These are phyloP conservation scores for Penicillium parvum DNA, from an alignment of 495 filamentous ascomycete genomes.

Conservation along the genomic window DNA sequence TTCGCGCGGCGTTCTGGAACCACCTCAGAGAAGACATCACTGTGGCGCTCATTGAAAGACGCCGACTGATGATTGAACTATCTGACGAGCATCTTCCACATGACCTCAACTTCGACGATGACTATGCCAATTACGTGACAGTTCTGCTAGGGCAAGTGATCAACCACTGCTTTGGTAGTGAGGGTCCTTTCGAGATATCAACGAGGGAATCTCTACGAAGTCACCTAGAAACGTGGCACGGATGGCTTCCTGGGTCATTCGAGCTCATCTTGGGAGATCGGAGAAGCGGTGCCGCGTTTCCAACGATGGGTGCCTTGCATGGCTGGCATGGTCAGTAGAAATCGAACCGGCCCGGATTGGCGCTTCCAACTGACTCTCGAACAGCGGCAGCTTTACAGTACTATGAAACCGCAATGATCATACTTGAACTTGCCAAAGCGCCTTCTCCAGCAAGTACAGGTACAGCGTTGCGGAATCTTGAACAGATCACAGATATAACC, in stretches of 20 bases:
- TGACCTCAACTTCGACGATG: slow-evolving; percentile 13
- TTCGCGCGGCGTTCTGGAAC: slow-evolving; percentile 35
- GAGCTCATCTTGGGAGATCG: slow-evolving; percentile 15
- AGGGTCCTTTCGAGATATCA: neutral
- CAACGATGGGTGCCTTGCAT: slow-evolving; percentile 18
- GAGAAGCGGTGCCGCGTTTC: slow-evolving; percentile 10
- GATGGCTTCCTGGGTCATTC: slow-evolving; percentile 17
- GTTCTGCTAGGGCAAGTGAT: slow-evolving; percentile 30
- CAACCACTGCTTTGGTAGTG: slow-evolving; percentile 21
- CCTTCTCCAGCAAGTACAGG: slow-evolving; percentile 2
- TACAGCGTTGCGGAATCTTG: slow-evolving; percentile 6
- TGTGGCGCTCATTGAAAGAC: slow-evolving; percentile 28
- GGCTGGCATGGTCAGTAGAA: slow-evolving; percentile 26
- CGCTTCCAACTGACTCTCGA: neutral
- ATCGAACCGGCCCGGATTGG: neutral
- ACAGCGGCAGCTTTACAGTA: slow-evolving; percentile 28
- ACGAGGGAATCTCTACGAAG: slow-evolving; percentile 10
- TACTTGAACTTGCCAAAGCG: slow-evolving; percentile 17
- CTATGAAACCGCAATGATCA: slow-evolving; percentile 23
- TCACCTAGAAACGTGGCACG: slow-evolving; percentile 16
- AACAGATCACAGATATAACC: slow-evolving; percentile 7
- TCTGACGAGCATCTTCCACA: slow-evolving; percentile 11
- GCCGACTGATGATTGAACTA: slow-evolving; percentile 30
- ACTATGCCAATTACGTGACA: slow-evolving; percentile 27
- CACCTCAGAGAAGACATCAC: slow-evolving; percentile 40